Conservation (phyloP, 345 rosid species). For the Viola odorata region DNA sequence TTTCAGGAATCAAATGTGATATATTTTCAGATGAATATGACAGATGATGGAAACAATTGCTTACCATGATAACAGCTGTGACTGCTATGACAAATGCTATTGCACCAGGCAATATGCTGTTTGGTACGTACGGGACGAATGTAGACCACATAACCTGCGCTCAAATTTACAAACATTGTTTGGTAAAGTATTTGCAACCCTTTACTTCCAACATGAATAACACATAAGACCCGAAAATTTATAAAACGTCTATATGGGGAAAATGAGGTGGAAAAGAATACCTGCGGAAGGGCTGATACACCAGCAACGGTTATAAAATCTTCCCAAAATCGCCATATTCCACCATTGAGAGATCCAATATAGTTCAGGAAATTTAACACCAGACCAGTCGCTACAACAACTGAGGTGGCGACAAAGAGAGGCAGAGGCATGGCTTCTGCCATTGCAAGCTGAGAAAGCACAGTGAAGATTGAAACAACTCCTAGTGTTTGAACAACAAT, state of each 20-base stretch:
- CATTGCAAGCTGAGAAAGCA: conserved; percentile 70
- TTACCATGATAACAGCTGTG: conserved; percentile 70
- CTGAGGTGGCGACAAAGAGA: conserved; percentile 44
- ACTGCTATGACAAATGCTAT: conserved; percentile 54
- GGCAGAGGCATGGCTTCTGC: conserved; percentile 81
- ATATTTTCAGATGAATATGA: background rate
- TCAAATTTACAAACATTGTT: background rate
- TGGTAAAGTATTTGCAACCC: too few relatives aligned
- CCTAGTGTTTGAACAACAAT: conserved; percentile 77
- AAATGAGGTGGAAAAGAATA: conserved; percentile 12
- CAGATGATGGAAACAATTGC: conserved; percentile 13
- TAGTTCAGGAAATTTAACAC: conserved; percentile 51
- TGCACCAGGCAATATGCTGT: conserved; percentile 59
- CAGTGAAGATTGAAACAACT: conserved; percentile 49
- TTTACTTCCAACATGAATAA: too few relatives aligned
- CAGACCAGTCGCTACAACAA: conserved; percentile 55
- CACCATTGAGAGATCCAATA: conserved; percentile 40
- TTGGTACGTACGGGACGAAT: conserved; percentile 71
- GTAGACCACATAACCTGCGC: conserved; percentile 91
- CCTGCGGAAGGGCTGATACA: conserved; percentile 78
- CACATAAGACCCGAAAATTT: too few relatives aligned
- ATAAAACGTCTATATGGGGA: background rate
- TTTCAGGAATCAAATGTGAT: background rate
- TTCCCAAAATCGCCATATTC: conserved; percentile 73
- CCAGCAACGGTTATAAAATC: conserved; percentile 80